Evolutionary conservation across 2,329 filamentous ascomycete genomes (phyloP), one percentile per base, ranked within the genome.

Genomic region (Xylariaceae sp.): DNA sequence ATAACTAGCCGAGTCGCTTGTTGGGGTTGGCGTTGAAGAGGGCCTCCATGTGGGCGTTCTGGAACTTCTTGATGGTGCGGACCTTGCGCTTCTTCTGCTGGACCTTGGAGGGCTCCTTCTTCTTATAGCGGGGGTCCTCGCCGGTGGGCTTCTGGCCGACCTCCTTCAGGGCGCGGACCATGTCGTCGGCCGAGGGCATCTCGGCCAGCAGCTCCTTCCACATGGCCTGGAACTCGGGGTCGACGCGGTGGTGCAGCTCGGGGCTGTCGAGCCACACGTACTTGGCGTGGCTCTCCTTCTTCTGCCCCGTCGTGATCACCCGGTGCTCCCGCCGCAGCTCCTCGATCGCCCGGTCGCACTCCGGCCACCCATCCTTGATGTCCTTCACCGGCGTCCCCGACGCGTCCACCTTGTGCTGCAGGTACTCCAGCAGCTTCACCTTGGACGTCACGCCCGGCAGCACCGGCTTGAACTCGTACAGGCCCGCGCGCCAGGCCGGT

Each of bases 361-460:
- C 88, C 20, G 89, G 87, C 95, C 95, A 99, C 61, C 95, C 95
- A 71, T 99, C 95, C 75, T 96, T 96, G 59, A 99, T 83, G 67
- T 97, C 92, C 72, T 91, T 92, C 60, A 98, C 91, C 40, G 82
- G 82, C 52, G 98, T 84, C 12, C 91, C 91, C 62, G 89, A 86
- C 1, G 91, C 90, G 56, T 92, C 92, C 50, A 85, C 86, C 74
- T 93, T 92, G 51, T 82, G 81, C 75, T 96, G 92, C 29, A 99
- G 83, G 70, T 91, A 89, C 52, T 83, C 84, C 52, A 96, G 85
- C 52, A 99, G 83, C 66, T 92, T 86, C 40, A 89, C 87, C 56
- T 87, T 86, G 67, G 86, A 88, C 65, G 86, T 87, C 58, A 99
- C 93, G 59, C 90, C 87, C 2, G 81, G 81, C 71, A 96, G 91